Conservation (phyloP, 1,139 yeast species). For the Saccharomycopsis phalli region DNA sequence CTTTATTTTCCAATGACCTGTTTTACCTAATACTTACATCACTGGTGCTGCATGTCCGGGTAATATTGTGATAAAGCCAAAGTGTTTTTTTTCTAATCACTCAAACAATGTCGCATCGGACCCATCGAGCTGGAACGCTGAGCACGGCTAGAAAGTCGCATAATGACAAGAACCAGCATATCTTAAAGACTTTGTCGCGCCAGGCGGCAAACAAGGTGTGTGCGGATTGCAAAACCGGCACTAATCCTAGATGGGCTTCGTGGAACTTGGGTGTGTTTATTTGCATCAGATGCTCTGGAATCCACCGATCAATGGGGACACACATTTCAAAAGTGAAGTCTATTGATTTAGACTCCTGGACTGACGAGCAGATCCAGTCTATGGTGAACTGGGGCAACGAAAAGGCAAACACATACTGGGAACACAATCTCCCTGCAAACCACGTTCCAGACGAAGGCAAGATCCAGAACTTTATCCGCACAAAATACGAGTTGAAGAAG, state of each 20-base stretch:
- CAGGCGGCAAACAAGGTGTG: conserved; percentile 72
- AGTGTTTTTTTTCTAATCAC: conserved; percentile 2
- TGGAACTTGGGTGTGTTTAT: conserved; percentile 92
- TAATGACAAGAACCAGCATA: conserved; percentile 50
- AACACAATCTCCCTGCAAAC: conserved; percentile 56
- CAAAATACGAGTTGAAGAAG: conserved; percentile 83
- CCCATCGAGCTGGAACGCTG: not conserved
- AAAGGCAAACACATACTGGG: conserved; percentile 76
- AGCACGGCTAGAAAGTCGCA: conserved; percentile 7
- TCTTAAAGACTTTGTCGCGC: conserved; percentile 61
- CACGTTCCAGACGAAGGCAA: conserved; percentile 81
- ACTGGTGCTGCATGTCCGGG: too few species aligned
- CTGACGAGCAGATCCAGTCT: conserved; percentile 78
- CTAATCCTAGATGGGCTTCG: conserved; percentile 96
- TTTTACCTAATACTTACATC: not conserved
- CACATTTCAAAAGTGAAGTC: conserved; percentile 83
- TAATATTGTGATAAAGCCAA: not conserved
- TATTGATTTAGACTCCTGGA: conserved; percentile 94
- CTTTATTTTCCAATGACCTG: too few species aligned
- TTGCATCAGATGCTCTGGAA: conserved; percentile 90
- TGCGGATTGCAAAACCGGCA: conserved; percentile 83
- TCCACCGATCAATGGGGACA: conserved; percentile 92
- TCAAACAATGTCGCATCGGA: conserved; percentile 10
- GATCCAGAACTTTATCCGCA: conserved; percentile 80
- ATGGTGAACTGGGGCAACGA: conserved; percentile 85